Conservation (phyloP, 768 basidiomycete species). For the Gautieria morchelliformis region DNA sequence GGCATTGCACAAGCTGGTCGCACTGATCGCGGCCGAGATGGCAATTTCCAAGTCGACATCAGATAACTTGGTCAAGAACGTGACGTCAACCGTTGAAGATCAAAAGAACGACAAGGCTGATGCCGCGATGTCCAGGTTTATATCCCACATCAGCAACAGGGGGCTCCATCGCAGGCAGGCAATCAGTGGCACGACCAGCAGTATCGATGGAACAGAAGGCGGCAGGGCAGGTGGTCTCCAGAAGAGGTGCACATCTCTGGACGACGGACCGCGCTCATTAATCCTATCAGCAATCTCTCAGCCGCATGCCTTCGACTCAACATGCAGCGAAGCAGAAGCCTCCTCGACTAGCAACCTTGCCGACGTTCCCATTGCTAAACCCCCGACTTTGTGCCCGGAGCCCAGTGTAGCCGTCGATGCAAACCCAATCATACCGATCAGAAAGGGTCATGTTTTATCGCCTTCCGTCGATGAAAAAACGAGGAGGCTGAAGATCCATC, state of each 20-base stretch:
- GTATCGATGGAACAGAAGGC: neutral
- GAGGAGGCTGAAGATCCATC: no score
- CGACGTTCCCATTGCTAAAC: no score
- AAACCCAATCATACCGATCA: no score
- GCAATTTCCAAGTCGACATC: neutral
- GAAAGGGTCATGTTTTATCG: no score
- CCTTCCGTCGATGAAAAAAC: no score
- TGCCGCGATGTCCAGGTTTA: neutral
- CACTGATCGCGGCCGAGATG: neutral
- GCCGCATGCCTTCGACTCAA: no score
- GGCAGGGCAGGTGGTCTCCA: neutral
- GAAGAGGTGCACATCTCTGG: neutral
- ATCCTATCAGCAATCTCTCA: neutral
- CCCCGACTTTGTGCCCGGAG: no score
- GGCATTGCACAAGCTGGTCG: neutral
- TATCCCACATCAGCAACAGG: neutral
- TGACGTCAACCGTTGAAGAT: neutral
- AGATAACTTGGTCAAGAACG: neutral
- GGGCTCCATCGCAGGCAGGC: neutral
- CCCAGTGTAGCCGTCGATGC: no score
- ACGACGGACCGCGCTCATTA: neutral
- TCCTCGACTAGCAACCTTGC: no score
- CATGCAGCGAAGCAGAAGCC: no score
- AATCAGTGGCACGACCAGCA: neutral
- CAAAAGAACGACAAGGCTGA: neutral